phyloP scores from a whole-genome alignment of 2,329 filamentous ascomycete species.

The Cryphonectria japonica region DNA sequence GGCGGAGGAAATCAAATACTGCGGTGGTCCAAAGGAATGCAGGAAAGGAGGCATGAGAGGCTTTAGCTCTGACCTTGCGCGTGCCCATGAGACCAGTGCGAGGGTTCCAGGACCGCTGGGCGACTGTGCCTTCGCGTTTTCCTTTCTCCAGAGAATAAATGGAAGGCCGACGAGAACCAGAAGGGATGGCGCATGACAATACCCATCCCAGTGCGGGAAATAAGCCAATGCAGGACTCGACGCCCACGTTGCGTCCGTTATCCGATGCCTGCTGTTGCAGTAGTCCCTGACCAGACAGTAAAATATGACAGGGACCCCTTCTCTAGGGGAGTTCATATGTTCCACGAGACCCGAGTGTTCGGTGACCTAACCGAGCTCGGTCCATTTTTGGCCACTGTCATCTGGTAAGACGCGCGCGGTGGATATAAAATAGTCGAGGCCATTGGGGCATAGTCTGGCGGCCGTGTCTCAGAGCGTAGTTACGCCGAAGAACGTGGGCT shows the following conservation, averaged over 20 bases:
- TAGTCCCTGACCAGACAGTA: not conserved
- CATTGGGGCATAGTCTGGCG: not conserved
- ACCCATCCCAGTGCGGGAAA: not conserved
- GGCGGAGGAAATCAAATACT: not conserved
- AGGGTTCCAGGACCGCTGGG: not conserved
- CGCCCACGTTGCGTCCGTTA: constrained; percentile 8
- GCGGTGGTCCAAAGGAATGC: not conserved
- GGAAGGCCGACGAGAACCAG: not conserved
- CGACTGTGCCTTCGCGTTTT: not conserved
- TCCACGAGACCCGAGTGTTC: constrained; percentile 4
- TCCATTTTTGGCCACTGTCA: not conserved
- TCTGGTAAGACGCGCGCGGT: not conserved
- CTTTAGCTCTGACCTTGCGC: not conserved
- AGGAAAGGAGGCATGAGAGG: not conserved
- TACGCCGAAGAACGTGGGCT: constrained; percentile 13
- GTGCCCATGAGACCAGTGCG: not conserved
- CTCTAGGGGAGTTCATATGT: not conserved
- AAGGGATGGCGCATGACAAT: not conserved
- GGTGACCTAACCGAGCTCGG: constrained; percentile 6
- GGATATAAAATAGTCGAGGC: not conserved
- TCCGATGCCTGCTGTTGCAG: constrained; percentile 1
- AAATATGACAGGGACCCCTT: not conserved
- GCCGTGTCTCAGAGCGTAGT: not conserved
- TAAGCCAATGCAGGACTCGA: not conserved
- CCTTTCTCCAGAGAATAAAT: not conserved